phyloP scores from a whole-genome alignment of 2,329 filamentous ascomycete genomes.

The Calonectria pseudoreteaudii region DNA sequence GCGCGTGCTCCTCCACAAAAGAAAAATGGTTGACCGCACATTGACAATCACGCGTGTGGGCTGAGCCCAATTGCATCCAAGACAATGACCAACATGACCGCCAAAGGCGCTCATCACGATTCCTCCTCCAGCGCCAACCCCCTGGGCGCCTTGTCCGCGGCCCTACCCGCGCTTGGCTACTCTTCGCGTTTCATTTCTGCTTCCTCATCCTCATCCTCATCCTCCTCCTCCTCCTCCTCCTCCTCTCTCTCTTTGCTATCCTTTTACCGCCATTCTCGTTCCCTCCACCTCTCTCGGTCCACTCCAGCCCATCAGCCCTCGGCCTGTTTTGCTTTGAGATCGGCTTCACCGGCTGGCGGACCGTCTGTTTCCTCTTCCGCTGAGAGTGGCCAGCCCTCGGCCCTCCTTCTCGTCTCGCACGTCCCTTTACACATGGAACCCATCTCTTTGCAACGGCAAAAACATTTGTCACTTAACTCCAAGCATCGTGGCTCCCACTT shows the following conservation, averaged over 20 bases:
- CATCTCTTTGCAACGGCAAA: background rate
- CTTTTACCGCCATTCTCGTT: background rate
- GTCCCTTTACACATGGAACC: background rate
- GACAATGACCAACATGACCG: background rate
- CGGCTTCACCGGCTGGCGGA: slow-evolving; percentile 10
- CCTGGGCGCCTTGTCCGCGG: background rate
- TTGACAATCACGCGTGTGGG: background rate
- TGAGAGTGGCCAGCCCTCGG: slow-evolving; percentile 13
- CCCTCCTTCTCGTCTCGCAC: slow-evolving; percentile 1
- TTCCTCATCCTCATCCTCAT: background rate
- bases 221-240: no score
- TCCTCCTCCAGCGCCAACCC: background rate
- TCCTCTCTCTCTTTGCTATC: background rate
- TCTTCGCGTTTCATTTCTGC: slow-evolving; percentile 1
- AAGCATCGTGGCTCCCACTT: background rate
- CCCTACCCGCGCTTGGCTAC: slow-evolving; percentile 2
- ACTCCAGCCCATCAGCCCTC: background rate
- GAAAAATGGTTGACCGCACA: slow-evolving; percentile 1
- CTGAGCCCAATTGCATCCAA: background rate
- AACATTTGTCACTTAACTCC: background rate
- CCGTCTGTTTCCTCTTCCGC: slow-evolving; percentile 10
- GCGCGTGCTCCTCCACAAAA: background rate
- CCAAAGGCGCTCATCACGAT: background rate
- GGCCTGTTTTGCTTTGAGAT: slow-evolving; percentile 10
- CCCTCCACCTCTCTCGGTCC: background rate